Evolutionary conservation across 1,139 yeast genomes (phyloP), one percentile per base, ranked within the genome.

Genomic region (Oligophagozyma castellii): DNA sequence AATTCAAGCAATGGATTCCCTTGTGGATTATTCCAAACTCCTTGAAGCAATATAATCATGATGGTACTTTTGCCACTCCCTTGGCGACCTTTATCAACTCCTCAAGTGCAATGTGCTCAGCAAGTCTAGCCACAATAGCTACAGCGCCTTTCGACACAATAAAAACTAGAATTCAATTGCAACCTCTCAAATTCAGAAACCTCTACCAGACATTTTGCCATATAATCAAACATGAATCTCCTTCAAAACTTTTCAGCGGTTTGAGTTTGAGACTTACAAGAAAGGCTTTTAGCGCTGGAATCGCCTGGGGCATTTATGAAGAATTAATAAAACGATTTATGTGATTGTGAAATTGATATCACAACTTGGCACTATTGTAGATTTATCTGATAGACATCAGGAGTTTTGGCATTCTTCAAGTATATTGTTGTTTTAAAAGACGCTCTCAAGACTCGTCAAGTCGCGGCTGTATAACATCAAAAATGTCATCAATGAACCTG

Each of bases 121-220:
- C 96, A 0, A 63, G 73, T 10, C 53, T 77, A 14, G 83, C 96
- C 3, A 84, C 96, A 0, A 64, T 89, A 0, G 59, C 81, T 13
- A 89, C 98, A 0, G 93, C 93, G 1, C 98, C 98, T 1, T 89
- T 89, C 48, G 98, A 89, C 48, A 83, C 95, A 0, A 71, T 89
- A 26, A 89, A 89, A 50, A 92, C 98, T 0, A 61, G 95, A 35
- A 73, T 89, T 63, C 98, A 89, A 56, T 58, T 86, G 29, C 57
- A 67, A 24, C 78, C 80, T 2, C 35, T 37, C 2, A 50, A 53
- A 29, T 69, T 64, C 46, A 48, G 41, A 21, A 51, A 55, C 11
- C 67, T 71, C 35, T 26, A 43, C 3, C 44, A 51, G 3, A 64
- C 77, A 0, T 46, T 55, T 1, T 33, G 24, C 10, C 29, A 45